Evolutionary conservation across 1,284 basidiomycete genomes (phyloP).

Genomic region (Entoloma clypeatum): DNA sequence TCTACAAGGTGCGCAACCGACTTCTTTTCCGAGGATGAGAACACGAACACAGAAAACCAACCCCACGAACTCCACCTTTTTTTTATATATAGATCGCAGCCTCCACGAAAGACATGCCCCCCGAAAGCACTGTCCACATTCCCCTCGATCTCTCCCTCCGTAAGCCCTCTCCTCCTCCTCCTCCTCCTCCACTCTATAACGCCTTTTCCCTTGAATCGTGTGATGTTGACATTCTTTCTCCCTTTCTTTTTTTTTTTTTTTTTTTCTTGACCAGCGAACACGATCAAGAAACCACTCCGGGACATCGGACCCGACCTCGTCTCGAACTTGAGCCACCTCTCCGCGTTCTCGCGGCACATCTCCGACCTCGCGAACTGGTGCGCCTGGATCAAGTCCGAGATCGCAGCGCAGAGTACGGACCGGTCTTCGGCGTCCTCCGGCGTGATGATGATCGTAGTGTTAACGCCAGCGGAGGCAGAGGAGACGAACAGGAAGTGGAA

Average conservation of each 20-base stretch:
- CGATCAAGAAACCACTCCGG: constrained; percentile 30
- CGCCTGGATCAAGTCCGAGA: constrained; percentile 26
- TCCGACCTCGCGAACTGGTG: constrained; percentile 31
- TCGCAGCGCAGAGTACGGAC: constrained; percentile 15
- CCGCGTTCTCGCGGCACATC: constrained; percentile 28
- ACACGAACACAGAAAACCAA: no score
- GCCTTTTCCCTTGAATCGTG: no score
- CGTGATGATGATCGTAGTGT: background rate
- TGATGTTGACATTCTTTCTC: no score
- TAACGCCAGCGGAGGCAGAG: background rate
- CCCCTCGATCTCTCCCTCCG: constrained; percentile 32
- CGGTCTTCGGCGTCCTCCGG: constrained; percentile 1
- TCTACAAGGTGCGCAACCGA: constrained; percentile 32
- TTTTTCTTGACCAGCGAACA: constrained; percentile 21
- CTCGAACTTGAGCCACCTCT: constrained; percentile 32
- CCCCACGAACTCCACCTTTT: background rate
- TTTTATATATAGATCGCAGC: constrained; percentile 33
- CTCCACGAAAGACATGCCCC: constrained; percentile 31
- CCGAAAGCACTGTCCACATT: constrained; percentile 29
- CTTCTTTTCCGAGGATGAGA: background rate
- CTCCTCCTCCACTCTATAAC: background rate
- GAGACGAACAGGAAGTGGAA: constrained; percentile 11
- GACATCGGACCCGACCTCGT: constrained; percentile 36
- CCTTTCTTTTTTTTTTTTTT: constrained; percentile 1
- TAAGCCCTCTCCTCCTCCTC: constrained; percentile 15